These are phyloP conservation scores for Cutaneotrichosporon curvatum DNA, from an alignment of 1,284 basidiomycete species.

Conservation along the genomic window DNA sequence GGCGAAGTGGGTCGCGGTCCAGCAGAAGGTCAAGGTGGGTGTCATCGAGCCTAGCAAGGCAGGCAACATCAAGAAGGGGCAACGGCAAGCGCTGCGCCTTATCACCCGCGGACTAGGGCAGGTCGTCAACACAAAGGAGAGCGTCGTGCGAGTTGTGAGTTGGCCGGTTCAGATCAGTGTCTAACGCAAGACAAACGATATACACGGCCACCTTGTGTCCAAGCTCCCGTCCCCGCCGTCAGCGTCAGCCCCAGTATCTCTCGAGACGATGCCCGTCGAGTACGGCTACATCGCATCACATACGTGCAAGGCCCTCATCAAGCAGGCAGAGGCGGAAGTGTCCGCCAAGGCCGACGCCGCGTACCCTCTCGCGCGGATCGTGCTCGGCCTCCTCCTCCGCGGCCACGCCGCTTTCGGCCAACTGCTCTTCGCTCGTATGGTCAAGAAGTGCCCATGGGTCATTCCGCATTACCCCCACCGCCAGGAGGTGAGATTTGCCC, in stretches of 20 bases:
- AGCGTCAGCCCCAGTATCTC: constrained; percentile 47
- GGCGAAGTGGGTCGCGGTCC: constrained; percentile 55
- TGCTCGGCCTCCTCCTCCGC: constrained; percentile 58
- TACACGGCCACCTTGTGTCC: constrained; percentile 53
- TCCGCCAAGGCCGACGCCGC: constrained; percentile 80
- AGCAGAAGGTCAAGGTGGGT: constrained; percentile 64
- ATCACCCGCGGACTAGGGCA: constrained; percentile 90
- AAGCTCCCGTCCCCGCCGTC: constrained; percentile 41
- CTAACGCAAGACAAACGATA: constrained; percentile 55
- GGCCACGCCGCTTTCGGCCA: constrained; percentile 58
- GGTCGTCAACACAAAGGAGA: constrained; percentile 67
- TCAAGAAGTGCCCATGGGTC: constrained; percentile 64
- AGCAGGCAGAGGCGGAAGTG: constrained; percentile 92
- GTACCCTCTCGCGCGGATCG: constrained; percentile 70
- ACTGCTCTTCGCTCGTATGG: constrained; percentile 75
- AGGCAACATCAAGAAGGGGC: constrained; percentile 54
- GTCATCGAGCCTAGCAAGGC: constrained; percentile 53
- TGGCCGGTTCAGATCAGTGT: neutral
- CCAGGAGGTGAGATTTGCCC: constrained; percentile 21
- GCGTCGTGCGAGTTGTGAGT: constrained; percentile 59
- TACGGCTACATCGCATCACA: constrained; percentile 79
- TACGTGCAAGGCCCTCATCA: constrained; percentile 76
- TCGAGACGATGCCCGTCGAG: constrained; percentile 18
- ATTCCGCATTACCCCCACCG: constrained; percentile 47
- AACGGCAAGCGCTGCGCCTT: constrained; percentile 62